A percentile compares a stretch with the other conserved stretches of the same genome.
These are phyloP conservation scores for Alliaria petiolata DNA, from an alignment of 345 rosid genomes.

Conservation along the genomic window DNA sequence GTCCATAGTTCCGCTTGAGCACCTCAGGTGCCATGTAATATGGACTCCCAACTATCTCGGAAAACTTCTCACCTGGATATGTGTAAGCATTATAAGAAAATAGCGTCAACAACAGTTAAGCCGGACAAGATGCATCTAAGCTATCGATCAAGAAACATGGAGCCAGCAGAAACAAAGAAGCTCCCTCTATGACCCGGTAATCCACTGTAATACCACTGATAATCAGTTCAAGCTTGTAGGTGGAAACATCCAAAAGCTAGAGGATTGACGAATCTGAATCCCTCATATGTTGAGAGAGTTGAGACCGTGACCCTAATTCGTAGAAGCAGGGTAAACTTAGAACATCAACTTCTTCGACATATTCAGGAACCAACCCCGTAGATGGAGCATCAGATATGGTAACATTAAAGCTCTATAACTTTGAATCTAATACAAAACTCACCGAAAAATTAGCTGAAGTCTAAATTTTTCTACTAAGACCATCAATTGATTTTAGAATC, in stretches of 20 bases:
- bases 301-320: not conserved
- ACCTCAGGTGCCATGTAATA: conserved; percentile 99
- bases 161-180: not conserved
- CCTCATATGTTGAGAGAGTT: not conserved
- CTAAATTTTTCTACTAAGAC: not conserved
- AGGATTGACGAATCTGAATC: not conserved
- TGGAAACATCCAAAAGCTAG: conserved; percentile 5
- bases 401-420: not conserved
- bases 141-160: conserved; percentile 7
- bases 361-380: not conserved
- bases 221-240: not conserved
- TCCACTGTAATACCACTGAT: not conserved
- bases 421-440: not conserved
- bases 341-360: not conserved
- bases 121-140: not conserved
- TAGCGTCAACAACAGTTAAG: not conserved
- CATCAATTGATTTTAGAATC: not conserved
- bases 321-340: not conserved
- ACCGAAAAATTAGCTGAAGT: not conserved
- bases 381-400: not conserved
- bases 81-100: not conserved
- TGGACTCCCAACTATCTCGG: conserved; percentile 99
- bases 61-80: conserved; percentile 78
- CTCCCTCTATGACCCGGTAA: not conserved
- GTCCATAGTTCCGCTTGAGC: conserved; percentile 93